A percentile compares a stretch with the other conserved stretches of the same genome.
phyloP scores from a whole-genome alignment of 2,329 filamentous ascomycete species.

The Paraphoma chrysanthemicola region DNA sequence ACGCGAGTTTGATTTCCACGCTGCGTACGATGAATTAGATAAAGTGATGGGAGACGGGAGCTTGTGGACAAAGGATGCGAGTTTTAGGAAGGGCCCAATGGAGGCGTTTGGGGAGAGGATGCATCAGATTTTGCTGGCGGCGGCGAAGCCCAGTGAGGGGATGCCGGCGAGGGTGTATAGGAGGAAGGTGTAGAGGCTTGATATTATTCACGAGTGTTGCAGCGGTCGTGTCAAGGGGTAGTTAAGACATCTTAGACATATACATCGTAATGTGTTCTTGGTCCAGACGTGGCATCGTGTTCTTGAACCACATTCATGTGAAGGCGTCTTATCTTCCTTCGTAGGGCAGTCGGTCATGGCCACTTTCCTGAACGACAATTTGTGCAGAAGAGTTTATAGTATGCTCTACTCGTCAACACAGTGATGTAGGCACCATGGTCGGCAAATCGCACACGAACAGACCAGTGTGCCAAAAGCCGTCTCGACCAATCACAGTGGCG shows the following conservation, averaged over 20 bases:
- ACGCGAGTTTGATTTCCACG: conserved; percentile 33
- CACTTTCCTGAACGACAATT: too few species aligned
- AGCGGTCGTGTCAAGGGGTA: background rate
- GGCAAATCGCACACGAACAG: too few species aligned
- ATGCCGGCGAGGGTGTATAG: conserved; percentile 31
- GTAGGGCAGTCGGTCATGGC: too few species aligned
- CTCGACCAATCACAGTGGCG: conserved; percentile 21
- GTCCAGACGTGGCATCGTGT: background rate
- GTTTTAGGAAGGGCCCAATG: conserved; percentile 20
- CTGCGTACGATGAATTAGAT: conserved; percentile 18
- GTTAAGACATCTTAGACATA: too few species aligned
- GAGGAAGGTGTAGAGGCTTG: conserved; percentile 2
- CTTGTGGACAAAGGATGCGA: conserved; percentile 24
- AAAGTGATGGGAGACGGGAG: conserved; percentile 20
- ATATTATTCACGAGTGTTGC: background rate
- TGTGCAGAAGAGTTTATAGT: too few species aligned
- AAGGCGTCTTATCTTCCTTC: too few species aligned
- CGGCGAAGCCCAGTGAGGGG: conserved; percentile 33
- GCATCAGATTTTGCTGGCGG: conserved; percentile 35
- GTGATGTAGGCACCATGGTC: too few species aligned
- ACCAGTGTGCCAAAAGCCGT: background rate
- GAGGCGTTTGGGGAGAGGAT: conserved; percentile 30
- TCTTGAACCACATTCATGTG: too few species aligned
- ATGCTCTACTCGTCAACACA: too few species aligned
- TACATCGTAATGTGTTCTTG: too few species aligned